Conservation (phyloP, 306 rosid species). For the Nissolia schottii region DNA sequence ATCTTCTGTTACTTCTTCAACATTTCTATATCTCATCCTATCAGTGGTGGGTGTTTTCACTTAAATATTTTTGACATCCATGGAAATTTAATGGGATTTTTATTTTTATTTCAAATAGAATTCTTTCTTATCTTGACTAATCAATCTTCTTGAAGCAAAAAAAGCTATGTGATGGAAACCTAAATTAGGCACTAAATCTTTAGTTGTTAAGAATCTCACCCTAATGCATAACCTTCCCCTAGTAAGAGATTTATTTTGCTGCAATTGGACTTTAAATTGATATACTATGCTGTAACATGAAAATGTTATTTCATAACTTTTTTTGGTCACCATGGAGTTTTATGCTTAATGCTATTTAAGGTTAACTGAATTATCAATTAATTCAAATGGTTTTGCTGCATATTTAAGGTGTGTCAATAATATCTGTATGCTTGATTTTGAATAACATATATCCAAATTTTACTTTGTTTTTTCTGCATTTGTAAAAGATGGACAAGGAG, state of each 20-base stretch:
- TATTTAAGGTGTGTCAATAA: neutral
- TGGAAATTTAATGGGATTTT: neutral
- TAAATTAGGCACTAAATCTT: neutral
- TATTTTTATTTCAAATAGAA: neutral
- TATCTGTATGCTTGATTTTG: neutral
- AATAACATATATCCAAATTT: neutral
- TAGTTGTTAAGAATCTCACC: neutral
- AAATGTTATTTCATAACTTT: neutral
- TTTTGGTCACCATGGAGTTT: neutral
- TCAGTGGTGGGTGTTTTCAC: neutral
- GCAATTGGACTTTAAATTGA: neutral
- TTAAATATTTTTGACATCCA: neutral
- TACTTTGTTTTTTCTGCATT: neutral
- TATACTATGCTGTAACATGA: neutral
- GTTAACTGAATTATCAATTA: neutral
- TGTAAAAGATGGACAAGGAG: neutral
- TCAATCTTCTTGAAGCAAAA: slow-evolving; percentile 7
- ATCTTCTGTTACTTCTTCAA: neutral
- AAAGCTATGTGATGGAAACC: neutral
- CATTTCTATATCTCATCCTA: neutral
- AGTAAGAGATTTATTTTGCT: neutral
- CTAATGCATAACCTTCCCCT: neutral
- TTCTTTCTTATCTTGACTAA: neutral
- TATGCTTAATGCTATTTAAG: neutral
- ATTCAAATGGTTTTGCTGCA: neutral